Evolutionary conservation across 1,284 basidiomycete species (phyloP).

Genomic region (Tilletia caries): DNA sequence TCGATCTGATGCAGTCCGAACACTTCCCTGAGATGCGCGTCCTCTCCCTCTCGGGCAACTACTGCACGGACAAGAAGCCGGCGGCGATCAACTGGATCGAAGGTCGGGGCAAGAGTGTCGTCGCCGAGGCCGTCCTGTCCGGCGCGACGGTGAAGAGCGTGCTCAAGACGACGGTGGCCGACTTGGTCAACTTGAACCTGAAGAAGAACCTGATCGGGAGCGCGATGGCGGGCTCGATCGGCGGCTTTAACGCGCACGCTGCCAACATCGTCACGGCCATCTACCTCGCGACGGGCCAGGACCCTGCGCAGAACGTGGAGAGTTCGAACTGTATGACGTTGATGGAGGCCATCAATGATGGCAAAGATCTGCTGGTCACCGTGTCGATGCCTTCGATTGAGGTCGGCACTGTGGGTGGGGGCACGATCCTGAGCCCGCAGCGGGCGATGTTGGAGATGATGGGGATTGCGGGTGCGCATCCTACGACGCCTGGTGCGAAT

Average conservation of each 20-base stretch:
- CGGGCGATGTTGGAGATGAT: conserved; percentile 51
- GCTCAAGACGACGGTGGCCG: conserved; percentile 89
- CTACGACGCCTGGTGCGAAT: conserved; percentile 49
- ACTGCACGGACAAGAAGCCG: conserved; percentile 99
- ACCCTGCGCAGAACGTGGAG: conserved; percentile 98
- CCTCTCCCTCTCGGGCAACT: conserved; percentile 93
- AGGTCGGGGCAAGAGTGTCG: conserved; percentile 93
- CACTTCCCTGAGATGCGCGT: conserved; percentile 90
- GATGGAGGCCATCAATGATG: conserved; percentile 91
- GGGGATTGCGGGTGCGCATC: conserved; percentile 46
- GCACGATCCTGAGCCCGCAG: conserved; percentile 61
- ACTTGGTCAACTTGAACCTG: conserved; percentile 83
- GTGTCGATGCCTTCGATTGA: conserved; percentile 54
- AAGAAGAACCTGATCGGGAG: conserved; percentile 98
- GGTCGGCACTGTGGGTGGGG: conserved; percentile 81
- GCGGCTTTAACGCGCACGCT: conserved; percentile 98
- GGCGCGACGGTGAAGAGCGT: conserved; percentile 83
- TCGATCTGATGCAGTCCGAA: conserved; percentile 71
- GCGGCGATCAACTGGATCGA: conserved; percentile 99
- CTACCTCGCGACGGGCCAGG: conserved; percentile 94
- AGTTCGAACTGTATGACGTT: conserved; percentile 97
- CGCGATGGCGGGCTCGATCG: conserved; percentile 94
- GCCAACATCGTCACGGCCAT: conserved; percentile 93
- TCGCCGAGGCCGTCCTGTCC: conserved; percentile 89
- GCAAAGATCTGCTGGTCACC: conserved; percentile 71